These are phyloP conservation scores for Gynandropsis gynandra DNA, from an alignment of 345 rosid genomes.

Conservation along the genomic window DNA sequence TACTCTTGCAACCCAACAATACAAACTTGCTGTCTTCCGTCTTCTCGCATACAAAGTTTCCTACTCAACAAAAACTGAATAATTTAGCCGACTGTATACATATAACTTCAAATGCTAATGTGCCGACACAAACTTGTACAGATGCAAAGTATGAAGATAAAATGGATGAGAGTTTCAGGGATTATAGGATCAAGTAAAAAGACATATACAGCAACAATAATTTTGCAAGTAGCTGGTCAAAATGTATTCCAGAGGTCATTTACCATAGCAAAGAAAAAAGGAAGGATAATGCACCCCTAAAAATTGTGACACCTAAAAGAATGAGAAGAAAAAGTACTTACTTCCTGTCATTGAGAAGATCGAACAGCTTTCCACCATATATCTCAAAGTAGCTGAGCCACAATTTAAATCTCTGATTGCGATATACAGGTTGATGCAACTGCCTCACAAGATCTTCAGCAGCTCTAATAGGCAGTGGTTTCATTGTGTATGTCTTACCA, in stretches of 20 bases:
- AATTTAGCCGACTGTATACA: conserved; percentile 11
- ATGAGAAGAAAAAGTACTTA: conserved; percentile 31
- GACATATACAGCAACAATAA: conserved; percentile 9
- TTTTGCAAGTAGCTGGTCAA: not conserved
- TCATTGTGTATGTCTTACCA: conserved; percentile 98
- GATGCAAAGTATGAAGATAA: conserved; percentile 6
- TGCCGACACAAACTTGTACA: not conserved
- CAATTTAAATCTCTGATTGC: conserved; percentile 73
- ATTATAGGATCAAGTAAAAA: not conserved
- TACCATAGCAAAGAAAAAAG: conserved; percentile 1
- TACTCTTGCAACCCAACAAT: conserved; percentile 97
- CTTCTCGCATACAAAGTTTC: conserved; percentile 99
- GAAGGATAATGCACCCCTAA: not conserved
- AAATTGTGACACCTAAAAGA: conserved; percentile 7
- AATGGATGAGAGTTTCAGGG: not conserved
- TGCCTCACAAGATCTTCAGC: conserved; percentile 76
- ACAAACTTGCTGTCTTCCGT: conserved; percentile 97
- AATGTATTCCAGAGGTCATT: not conserved
- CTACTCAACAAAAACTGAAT: conserved; percentile 29
- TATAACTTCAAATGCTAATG: not conserved
- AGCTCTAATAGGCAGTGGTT: conserved; percentile 89
- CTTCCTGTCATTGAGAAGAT: conserved; percentile 90
- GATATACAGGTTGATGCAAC: conserved; percentile 79
- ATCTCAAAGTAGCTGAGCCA: conserved; percentile 98
- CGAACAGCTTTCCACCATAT: conserved; percentile 94